Evolutionary conservation across 495 filamentous ascomycete genomes (phyloP).

Genomic region (Xylaria intraflava): DNA sequence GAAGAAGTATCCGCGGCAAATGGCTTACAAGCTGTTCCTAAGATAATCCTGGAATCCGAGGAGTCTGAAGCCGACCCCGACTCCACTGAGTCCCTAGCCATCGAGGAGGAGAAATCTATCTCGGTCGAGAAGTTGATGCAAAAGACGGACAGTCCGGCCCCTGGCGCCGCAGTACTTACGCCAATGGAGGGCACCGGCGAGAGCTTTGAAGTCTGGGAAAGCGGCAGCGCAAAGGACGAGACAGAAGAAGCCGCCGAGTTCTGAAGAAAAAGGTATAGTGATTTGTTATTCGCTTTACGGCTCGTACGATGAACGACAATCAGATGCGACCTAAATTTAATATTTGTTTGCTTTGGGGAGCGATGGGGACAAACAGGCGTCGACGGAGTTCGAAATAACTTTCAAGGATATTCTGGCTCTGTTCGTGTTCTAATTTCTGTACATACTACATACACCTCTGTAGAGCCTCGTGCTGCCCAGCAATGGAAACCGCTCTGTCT

Average conservation of each 20-base stretch:
- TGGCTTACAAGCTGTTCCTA: slow-evolving; percentile 29
- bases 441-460: slow-evolving; percentile 13
- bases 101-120: slow-evolving; percentile 17
- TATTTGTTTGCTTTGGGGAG: slow-evolving; percentile 13
- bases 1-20: slow-evolving; percentile 19
- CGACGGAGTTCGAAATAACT: slow-evolving; percentile 3
- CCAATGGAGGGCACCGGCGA: slow-evolving; percentile 48
- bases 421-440: slow-evolving; percentile 8
- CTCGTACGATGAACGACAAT: neutral
- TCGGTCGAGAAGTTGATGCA: slow-evolving; percentile 45
- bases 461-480: neutral
- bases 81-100: neutral
- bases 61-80: slow-evolving; percentile 18
- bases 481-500: neutral
- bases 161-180: slow-evolving; percentile 39
- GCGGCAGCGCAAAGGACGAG: slow-evolving; percentile 51
- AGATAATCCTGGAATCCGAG: slow-evolving; percentile 21
- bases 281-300: neutral
- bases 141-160: slow-evolving; percentile 28
- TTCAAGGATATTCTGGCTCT: neutral
- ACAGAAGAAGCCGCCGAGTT: slow-evolving; percentile 10
- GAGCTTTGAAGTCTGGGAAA: slow-evolving; percentile 61
- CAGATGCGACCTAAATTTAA: slow-evolving; percentile 11
- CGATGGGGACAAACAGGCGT: slow-evolving; percentile 5
- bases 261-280: slow-evolving; percentile 1